Evolutionary conservation across 257 asterid species (phyloP).

Genomic region (Solanum bulbocastanum): DNA sequence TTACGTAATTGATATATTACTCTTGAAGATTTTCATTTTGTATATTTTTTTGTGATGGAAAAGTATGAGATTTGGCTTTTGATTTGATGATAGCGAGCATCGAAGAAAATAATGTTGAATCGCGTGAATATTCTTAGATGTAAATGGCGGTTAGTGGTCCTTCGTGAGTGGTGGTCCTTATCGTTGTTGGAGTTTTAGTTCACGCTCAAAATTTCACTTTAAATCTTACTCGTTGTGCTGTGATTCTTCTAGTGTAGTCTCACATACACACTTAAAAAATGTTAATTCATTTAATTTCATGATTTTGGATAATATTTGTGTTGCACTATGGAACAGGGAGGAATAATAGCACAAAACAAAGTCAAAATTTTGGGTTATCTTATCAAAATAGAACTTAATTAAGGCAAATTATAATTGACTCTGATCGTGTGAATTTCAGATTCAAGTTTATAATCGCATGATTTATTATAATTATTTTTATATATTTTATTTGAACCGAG

Average conservation of each 20-base stretch:
- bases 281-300: neutral
- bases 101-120: neutral
- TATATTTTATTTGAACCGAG: no score
- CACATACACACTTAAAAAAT: neutral
- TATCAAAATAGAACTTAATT: neutral
- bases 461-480: no score
- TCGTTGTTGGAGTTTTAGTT: neutral
- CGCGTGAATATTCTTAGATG: neutral
- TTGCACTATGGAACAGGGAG: neutral
- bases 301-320: neutral
- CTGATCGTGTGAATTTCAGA: neutral
- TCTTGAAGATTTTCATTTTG: neutral
- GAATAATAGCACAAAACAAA: neutral
- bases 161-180: neutral
- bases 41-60: neutral
- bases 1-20: neutral
- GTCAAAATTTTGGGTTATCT: neutral
- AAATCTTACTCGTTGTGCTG: neutral
- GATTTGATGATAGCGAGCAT: neutral
- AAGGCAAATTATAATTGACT: neutral
- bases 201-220: neutral
- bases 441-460: neutral
- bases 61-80: neutral
- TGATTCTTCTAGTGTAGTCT: neutral
- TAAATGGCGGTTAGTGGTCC: neutral